Evolutionary conservation across 345 rosid species (phyloP).

Genomic region (Gossypium herbaceum): DNA sequence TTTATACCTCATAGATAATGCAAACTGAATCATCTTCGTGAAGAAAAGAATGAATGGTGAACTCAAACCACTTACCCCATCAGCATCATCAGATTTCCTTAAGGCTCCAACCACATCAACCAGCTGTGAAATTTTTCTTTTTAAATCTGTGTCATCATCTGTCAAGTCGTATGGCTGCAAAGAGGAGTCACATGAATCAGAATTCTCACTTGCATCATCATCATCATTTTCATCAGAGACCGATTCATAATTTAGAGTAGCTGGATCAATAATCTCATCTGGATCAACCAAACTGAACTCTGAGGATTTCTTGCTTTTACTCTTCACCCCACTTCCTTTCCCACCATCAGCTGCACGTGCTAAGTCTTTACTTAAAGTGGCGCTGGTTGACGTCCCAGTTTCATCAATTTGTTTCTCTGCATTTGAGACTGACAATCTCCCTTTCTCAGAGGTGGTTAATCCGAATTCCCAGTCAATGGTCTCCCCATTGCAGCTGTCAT

Average conservation of each 20-base stretch:
- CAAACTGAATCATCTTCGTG: not conserved
- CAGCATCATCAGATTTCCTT: constrained; percentile 81
- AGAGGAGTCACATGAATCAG: constrained; percentile 71
- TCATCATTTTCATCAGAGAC: constrained; percentile 53
- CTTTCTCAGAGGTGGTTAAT: constrained; percentile 34
- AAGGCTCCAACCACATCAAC: constrained; percentile 92
- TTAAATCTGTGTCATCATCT: constrained; percentile 78
- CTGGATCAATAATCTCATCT: constrained; percentile 87
- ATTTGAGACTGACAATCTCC: constrained; percentile 26
- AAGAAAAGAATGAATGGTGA: constrained; percentile 18
- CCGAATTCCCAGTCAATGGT: constrained; percentile 87
- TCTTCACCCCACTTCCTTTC: constrained; percentile 26
- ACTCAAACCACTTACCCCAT: constrained; percentile 63
- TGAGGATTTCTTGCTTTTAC: constrained; percentile 38
- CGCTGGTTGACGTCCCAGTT: constrained; percentile 27
- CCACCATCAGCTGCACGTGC: constrained; percentile 21
- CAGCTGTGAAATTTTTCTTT: constrained; percentile 64
- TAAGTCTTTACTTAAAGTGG: constrained; percentile 30
- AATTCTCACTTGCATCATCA: constrained; percentile 54
- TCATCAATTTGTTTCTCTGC: constrained; percentile 27
- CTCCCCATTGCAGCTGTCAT: constrained; percentile 64
- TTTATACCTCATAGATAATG: constrained; percentile 2
- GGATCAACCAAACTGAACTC: constrained; percentile 60
- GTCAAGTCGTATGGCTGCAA: constrained; percentile 88
- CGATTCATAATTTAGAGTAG: constrained; percentile 50